Conservation (phyloP, 257 asterid genomes). For the Solanum dulcamara region DNA sequence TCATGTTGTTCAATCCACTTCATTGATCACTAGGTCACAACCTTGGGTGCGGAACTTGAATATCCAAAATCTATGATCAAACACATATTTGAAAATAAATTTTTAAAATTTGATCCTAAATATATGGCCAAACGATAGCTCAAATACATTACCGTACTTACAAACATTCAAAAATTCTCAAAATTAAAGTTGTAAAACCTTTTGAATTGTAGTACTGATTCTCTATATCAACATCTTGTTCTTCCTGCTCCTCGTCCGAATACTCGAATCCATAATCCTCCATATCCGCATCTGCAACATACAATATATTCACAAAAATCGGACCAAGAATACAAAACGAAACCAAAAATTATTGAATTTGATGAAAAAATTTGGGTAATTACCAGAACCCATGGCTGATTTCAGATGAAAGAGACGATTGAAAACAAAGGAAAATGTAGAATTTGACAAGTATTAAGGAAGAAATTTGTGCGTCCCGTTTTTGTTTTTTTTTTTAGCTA, state of each 20-base stretch:
- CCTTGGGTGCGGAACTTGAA: background rate
- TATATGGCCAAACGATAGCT: background rate
- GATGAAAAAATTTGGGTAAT: background rate
- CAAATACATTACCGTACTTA: background rate
- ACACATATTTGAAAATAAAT: too few species aligned
- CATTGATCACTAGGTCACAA: too few species aligned
- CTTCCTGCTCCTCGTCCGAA: constrained; percentile 93
- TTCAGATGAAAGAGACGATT: background rate
- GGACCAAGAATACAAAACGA: background rate
- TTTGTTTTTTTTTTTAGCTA: background rate
- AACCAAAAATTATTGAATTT: background rate
- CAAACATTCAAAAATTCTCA: background rate
- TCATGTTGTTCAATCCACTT: too few species aligned
- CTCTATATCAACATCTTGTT: constrained; percentile 89
- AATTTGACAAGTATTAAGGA: background rate
- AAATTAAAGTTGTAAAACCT: constrained; percentile 20
- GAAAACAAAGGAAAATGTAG: background rate
- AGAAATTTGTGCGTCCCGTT: too few species aligned
- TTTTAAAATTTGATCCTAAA: too few species aligned
- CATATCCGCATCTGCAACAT: constrained; percentile 73
- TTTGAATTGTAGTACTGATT: constrained; percentile 92
- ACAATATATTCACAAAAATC: background rate
- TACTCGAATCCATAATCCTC: constrained; percentile 96
- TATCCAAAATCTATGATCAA: background rate
- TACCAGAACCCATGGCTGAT: background rate